These are phyloP conservation scores for Glebionis coronaria DNA, from an alignment of 129 eudicot species.

Conservation along the genomic window DNA sequence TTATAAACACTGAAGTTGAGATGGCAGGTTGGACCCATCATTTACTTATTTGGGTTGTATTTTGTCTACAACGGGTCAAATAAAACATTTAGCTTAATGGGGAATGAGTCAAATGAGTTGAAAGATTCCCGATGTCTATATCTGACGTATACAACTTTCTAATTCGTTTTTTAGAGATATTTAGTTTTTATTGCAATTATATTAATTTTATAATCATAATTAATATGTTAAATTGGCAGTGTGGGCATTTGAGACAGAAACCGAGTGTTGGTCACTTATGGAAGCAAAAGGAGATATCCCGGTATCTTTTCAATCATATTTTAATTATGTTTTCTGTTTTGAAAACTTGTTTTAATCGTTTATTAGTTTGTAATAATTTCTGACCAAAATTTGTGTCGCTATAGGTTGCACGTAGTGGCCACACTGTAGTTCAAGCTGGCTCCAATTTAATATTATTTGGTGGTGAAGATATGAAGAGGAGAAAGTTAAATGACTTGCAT, in stretches of 20 bases:
- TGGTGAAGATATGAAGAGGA: slow-evolving; percentile 85
- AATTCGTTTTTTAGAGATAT: not conserved
- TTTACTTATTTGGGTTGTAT: no score
- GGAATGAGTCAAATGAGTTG: no score
- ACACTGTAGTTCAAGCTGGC: slow-evolving; percentile 81
- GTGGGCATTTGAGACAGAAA: slow-evolving; percentile 95
- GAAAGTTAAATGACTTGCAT: slow-evolving; percentile 86
- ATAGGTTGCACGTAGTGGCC: slow-evolving; percentile 94
- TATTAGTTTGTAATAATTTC: not conserved
- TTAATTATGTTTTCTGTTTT: not conserved
- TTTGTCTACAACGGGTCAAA: no score
- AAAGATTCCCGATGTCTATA: not conserved
- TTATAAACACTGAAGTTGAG: not conserved
- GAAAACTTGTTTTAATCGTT: not conserved
- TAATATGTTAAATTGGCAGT: slow-evolving; percentile 42
- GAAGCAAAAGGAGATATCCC: slow-evolving; percentile 98
- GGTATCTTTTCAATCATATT: slow-evolving; percentile 38
- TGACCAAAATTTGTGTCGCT: slow-evolving; percentile 16
- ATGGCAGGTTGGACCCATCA: no score
- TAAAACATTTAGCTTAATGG: no score
- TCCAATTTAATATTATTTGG: slow-evolving; percentile 80
- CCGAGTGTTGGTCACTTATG: slow-evolving; percentile 86
- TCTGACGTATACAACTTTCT: not conserved
- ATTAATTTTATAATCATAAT: not conserved
- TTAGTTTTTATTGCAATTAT: not conserved